A percentile compares a stretch with the other conserved stretches of the same genome.
phyloP scores from a whole-genome alignment of 2,329 filamentous ascomycete species.

The Pyrenophora teres region DNA sequence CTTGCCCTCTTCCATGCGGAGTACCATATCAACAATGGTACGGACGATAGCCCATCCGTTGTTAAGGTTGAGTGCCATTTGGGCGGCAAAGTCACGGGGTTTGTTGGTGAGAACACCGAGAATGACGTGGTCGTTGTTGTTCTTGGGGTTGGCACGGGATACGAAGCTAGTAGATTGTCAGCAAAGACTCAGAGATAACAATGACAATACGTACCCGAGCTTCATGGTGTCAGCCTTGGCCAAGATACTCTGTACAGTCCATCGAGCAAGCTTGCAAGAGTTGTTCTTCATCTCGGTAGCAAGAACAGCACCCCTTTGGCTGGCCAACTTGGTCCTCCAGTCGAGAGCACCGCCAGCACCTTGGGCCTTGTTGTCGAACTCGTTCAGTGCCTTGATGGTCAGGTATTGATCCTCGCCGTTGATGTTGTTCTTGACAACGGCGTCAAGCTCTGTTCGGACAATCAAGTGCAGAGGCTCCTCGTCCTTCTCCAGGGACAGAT shows the following conservation, averaged over 20 bases:
- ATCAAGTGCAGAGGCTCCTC: conserved; percentile 92
- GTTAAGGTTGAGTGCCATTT: conserved; percentile 96
- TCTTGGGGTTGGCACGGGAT: conserved; percentile 89
- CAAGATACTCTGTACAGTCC: conserved; percentile 96
- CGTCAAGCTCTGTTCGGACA: conserved; percentile 93
- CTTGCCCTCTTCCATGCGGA: conserved; percentile 77
- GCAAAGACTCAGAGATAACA: not conserved
- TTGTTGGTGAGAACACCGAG: conserved; percentile 97
- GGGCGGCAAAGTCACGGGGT: conserved; percentile 90
- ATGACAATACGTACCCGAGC: conserved; percentile 71
- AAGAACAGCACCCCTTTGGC: conserved; percentile 93
- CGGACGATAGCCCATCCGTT: conserved; percentile 99
- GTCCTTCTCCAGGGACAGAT: conserved; percentile 86
- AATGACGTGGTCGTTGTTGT: conserved; percentile 90
- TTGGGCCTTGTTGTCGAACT: conserved; percentile 98
- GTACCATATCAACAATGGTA: conserved; percentile 94
- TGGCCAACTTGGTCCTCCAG: conserved; percentile 94
- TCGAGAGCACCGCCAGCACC: conserved; percentile 93
- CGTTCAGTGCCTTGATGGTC: conserved; percentile 94
- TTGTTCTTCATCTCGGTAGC: conserved; percentile 99
- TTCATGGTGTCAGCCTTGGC: conserved; percentile 99
- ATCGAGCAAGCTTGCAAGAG: conserved; percentile 95
- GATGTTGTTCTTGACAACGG: conserved; percentile 92
- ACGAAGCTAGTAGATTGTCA: conserved; percentile 72
- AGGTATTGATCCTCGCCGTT: conserved; percentile 89